Base-by-base conservation (phyloP, 2,329 filamentous ascomycete species). In the Sclerotinia subarctica region DNA sequence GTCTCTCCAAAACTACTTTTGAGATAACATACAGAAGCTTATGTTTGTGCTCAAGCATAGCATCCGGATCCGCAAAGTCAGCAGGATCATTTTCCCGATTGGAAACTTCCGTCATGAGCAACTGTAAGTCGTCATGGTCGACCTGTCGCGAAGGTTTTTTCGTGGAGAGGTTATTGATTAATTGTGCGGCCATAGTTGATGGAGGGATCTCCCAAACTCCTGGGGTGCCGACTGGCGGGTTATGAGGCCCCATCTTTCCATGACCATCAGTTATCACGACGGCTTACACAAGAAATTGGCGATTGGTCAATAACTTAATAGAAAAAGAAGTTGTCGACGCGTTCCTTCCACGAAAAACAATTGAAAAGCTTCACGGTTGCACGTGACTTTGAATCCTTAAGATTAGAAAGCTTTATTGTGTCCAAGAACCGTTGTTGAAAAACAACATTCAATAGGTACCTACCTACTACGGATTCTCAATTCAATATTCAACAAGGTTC, bases 101-200 rank as follows among this genome's bases (percentile, higher is more conserved):
- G 77, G 78, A 51, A 81, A 89, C 86, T 42, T 84, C 79, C 57
- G 80, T 78, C 70, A 88, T 84, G 3, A 97, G 84, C 64, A 89
- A 87, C 70, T 90, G 88, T 71, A 97, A 89, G 62, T 92, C 90
- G 73, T 89, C 87, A 69, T 87, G 89, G 73, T 90, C 88, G 74
- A 90, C 85, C 64, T 85, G 85, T 74, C 86, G 84, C 65, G 85
- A 84, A 56, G 85, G 86, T 70, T 83, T 85, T 64, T 85, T 83
- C 29, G 90, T 85, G 54, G 90, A 87, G 70, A 93, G 88, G 77
- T 92, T 92, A 77, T 92, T 89, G 71, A 95, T 92, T 68, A 97
- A 88, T 78, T 96, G 92, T 17, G 92, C 92, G 64, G 94, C 93
- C 75, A 97, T 84, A 13, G 93, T 96, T 21, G 94, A 97, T 17